Percentiles rank a stretch among this genome's conserved stretches.
Conservation (phyloP, 768 basidiomycete genomes). For the Lactarius hatsudake region DNA sequence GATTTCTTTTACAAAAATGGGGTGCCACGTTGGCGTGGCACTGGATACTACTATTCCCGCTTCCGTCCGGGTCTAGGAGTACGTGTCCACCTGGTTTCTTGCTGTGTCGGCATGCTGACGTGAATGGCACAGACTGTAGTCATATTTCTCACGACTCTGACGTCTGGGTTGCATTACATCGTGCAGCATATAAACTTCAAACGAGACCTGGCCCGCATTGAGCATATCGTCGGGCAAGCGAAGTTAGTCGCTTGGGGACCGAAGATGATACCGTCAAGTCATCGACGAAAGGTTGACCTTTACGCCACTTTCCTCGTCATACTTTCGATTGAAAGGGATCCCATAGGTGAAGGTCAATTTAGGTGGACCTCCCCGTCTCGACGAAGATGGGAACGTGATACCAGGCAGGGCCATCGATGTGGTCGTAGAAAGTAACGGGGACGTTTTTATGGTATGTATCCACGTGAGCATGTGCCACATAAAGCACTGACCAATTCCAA, state of each 20-base stretch:
- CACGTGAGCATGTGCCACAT: constrained; percentile 25
- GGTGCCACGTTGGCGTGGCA: constrained; percentile 94
- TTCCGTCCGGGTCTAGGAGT: constrained; percentile 92
- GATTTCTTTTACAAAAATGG: constrained; percentile 98
- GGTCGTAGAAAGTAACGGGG: constrained; percentile 66
- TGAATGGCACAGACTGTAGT: constrained; percentile 56
- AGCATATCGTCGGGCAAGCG: constrained; percentile 58
- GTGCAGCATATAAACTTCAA: constrained; percentile 76
- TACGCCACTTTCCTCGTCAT: constrained; percentile 1
- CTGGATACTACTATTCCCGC: constrained; percentile 94
- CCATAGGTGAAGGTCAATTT: constrained; percentile 69
- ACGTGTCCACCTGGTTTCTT: background rate
- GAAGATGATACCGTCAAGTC: constrained; percentile 60
- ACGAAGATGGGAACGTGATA: constrained; percentile 54
- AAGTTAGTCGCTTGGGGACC: constrained; percentile 78
- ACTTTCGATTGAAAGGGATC: background rate
- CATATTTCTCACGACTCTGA: constrained; percentile 70
- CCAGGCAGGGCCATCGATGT: constrained; percentile 65
- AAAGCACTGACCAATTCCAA: constrained; percentile 4
- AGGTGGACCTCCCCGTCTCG: constrained; percentile 47
- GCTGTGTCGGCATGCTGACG: constrained; percentile 11
- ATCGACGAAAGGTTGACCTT: constrained; percentile 61
- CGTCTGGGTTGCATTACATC: constrained; percentile 79
- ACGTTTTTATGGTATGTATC: constrained; percentile 68
- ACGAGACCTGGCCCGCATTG: constrained; percentile 68